Percentiles rank a stretch among this genome's conserved stretches.
Conservation (phyloP, 768 basidiomycete genomes). For the Rhizopogon roseolus region DNA sequence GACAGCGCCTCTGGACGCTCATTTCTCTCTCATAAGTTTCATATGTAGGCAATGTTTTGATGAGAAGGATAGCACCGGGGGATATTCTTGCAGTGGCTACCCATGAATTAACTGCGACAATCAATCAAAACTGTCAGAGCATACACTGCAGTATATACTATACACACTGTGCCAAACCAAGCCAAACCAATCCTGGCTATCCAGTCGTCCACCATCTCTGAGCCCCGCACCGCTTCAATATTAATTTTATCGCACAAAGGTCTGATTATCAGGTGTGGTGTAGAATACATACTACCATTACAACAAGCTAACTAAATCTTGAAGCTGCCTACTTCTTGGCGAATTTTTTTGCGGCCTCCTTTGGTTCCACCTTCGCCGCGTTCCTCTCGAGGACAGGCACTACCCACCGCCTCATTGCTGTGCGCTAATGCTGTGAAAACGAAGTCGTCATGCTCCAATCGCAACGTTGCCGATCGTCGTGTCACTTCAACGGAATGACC, state of each 20-base stretch:
- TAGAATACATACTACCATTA: neutral
- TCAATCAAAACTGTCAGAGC: slow-evolving; percentile 10
- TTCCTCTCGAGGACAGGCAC: slow-evolving; percentile 11
- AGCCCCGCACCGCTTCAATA: neutral
- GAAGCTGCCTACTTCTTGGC: slow-evolving; percentile 23
- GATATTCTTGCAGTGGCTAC: slow-evolving; percentile 4
- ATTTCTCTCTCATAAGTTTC: slow-evolving; percentile 1
- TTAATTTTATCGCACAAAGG: neutral
- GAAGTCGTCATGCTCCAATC: slow-evolving; percentile 83
- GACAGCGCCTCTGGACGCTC: slow-evolving; percentile 4
- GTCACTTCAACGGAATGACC: slow-evolving; percentile 20
- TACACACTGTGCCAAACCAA: neutral
- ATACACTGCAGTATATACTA: neutral
- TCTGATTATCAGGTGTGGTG: neutral
- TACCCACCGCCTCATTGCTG: slow-evolving; percentile 22
- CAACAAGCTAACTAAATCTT: neutral
- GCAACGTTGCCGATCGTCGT: slow-evolving; percentile 37
- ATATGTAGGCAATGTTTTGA: slow-evolving; percentile 4
- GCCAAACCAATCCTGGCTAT: no score
- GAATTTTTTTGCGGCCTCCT: slow-evolving; percentile 48
- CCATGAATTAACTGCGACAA: slow-evolving; percentile 9
- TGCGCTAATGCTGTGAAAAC: slow-evolving; percentile 76
- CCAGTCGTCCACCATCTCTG: no score
- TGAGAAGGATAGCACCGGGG: neutral
- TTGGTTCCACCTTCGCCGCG: slow-evolving; percentile 20